Percentiles rank a stretch among this genome's conserved stretches.
These are phyloP conservation scores for Cronartium ribicola DNA, from an alignment of 1,284 basidiomycete genomes.

Conservation along the genomic window DNA sequence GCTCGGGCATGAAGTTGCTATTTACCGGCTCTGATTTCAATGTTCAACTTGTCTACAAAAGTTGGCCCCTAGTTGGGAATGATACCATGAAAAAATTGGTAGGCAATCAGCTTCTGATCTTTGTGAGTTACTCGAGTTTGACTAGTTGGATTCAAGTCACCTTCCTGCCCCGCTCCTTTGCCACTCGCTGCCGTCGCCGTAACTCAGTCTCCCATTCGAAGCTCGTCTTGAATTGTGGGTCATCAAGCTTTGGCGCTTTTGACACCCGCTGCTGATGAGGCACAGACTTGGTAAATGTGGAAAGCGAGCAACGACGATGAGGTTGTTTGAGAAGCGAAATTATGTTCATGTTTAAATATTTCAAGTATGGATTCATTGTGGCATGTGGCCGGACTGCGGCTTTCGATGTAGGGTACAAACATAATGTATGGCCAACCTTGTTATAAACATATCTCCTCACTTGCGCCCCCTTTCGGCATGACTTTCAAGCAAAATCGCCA, in stretches of 20 bases:
- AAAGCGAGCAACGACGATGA: background rate
- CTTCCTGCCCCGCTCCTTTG: slow-evolving; percentile 32
- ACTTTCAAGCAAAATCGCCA: too few species aligned
- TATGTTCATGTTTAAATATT: background rate
- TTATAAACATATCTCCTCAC: too few species aligned
- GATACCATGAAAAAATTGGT: background rate
- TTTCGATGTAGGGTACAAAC: too few species aligned
- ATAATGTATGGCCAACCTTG: too few species aligned
- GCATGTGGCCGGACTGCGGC: too few species aligned
- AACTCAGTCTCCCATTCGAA: slow-evolving; percentile 39
- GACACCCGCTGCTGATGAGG: too few species aligned
- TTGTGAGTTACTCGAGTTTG: background rate
- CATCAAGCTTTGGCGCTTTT: background rate
- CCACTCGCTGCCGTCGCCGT: slow-evolving; percentile 32
- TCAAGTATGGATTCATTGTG: background rate
- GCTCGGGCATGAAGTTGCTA: slow-evolving; percentile 42
- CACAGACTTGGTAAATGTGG: background rate
- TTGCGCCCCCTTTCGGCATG: too few species aligned
- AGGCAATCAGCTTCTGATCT: background rate
- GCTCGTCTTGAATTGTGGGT: slow-evolving; percentile 19
- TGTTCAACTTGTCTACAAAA: slow-evolving; percentile 73
- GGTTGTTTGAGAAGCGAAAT: background rate
- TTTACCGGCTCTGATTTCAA: slow-evolving; percentile 69
- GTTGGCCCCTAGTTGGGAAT: slow-evolving; percentile 61
- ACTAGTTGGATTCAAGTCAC: background rate